Evolutionary conservation across 352 stramenopile species (phyloP).

Genomic region (Phytopythium boreale): DNA sequence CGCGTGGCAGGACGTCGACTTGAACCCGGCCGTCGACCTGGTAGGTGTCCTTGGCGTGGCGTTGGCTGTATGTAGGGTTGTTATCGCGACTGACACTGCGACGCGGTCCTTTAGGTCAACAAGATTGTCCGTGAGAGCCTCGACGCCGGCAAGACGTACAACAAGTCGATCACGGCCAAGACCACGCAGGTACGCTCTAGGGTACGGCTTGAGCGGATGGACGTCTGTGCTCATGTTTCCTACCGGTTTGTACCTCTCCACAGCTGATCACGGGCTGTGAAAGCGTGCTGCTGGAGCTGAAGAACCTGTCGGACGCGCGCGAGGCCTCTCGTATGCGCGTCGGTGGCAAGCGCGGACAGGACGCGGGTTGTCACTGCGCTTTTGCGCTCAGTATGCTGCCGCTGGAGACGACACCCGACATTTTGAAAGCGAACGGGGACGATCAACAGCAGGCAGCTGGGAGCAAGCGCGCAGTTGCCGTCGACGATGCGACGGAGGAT

Average conservation of each 20-base stretch:
- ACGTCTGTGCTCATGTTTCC: neutral
- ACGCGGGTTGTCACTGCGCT: slow-evolving; percentile 49
- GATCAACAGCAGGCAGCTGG: neutral
- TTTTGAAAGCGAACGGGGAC: slow-evolving; percentile 9
- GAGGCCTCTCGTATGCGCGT: slow-evolving; percentile 43
- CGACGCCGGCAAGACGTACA: slow-evolving; percentile 82
- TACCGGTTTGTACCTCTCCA: neutral
- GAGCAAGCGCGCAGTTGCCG: slow-evolving; percentile 7
- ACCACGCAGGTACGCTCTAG: slow-evolving; percentile 46
- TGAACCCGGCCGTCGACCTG: slow-evolving; percentile 80
- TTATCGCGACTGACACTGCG: neutral
- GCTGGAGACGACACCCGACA: slow-evolving; percentile 19
- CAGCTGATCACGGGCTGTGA: slow-evolving; percentile 75
- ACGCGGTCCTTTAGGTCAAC: slow-evolving; percentile 42
- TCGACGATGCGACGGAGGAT: slow-evolving; percentile 71
- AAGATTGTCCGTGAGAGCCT: slow-evolving; percentile 64
- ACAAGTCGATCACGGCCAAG: slow-evolving; percentile 82
- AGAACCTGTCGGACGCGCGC: slow-evolving; percentile 60
- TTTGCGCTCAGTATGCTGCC: slow-evolving; percentile 66
- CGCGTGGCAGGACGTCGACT: slow-evolving; percentile 75
- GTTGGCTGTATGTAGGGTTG: neutral
- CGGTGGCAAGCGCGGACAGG: slow-evolving; percentile 26
- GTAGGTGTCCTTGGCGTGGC: slow-evolving; percentile 14
- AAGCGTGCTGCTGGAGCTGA: slow-evolving; percentile 67
- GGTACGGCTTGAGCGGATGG: no score